Evolutionary conservation across 768 basidiomycete species (phyloP), one percentile per base, ranked within the genome.

Genomic region (Tylopilus plumbeoviolaceoides): DNA sequence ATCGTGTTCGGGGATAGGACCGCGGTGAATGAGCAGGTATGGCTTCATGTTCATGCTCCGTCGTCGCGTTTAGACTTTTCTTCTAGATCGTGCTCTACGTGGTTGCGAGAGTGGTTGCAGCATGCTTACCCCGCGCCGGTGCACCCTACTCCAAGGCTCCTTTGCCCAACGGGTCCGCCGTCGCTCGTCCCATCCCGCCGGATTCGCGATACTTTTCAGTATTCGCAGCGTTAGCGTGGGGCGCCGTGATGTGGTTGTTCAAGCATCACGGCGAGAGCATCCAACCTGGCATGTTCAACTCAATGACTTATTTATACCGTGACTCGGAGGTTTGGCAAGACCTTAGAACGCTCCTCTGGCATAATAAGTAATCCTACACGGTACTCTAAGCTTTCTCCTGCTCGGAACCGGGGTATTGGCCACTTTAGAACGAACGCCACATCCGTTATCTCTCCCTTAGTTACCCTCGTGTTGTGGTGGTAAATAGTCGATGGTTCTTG

Each of bases 211-310:
- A 90, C 66, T 99, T 98, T 71, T 83, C 88, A 1, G 64, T 89
- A 42, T 93, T 95, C 56, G 89, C 94, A 4, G 91, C 94, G 0
- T 59, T 98, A 14, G 80, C 86, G 30, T 98, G 97, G 97, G 97
- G 92, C 41, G 80, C 87, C 8, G 95, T 98, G 43, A 98, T 99
- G 95, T 99, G 88, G 81, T 73, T 97, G 55, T 98, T 95, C 79
- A 78, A 85, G 63, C 78, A 97, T 69, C 78, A 82, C 20, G 84
- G 89, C 45, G 87, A 98, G 72, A 85, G 85, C n/a, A 83, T 99
- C 55, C 94, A 98, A 63, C 91, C 92, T 17, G 97, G 95, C 52
- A 91, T 98, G 92, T 93, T 92, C 75, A 91, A 83, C 73, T 90
- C 89, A 17, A 98, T 97, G 95, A 82, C 79, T 52, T 99, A 98